Base-by-base conservation (phyloP, 2,329 filamentous ascomycete genomes). In the Phaeosphaeriaceae sp. region DNA sequence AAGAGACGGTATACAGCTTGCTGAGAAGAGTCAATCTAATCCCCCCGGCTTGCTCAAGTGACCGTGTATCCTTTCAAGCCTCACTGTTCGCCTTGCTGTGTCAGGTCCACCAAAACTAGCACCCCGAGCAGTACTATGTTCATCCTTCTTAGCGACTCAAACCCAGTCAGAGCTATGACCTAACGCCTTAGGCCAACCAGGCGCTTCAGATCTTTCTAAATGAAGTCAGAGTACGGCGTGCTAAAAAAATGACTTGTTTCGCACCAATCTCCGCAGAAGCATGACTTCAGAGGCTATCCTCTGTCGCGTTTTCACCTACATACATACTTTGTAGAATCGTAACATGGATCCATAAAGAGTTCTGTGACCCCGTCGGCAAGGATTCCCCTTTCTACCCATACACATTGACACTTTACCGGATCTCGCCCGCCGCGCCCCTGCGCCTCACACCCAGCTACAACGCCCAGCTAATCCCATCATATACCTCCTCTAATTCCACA, bases 381-480 rank as follows among this genome's bases (percentile, higher is more conserved):
- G 51, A 63, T 37, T 42, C 37, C 49, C 54, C 56, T 58, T 40
- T 62, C 20, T 23, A 13, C n/a, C 23, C 28, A 40, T 56, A 57
- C 52, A 60, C 53, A 64, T 57, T 34, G 30, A 36, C 20, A 30
- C 37, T 47, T 38, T 54, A 43, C 37, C 50, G 46, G 45, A 47
- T 48, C 40, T 46, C 56, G 50, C 59, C 51, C 47, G 48, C 53
- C 42, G 47, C 58, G 51, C 56, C 61, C 56, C 58, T 60, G 54
- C 56, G 46, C 52, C 39, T 48, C 56, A 52, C 48, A 42, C 50
- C 54, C 49, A 47, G 44, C 56, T 46, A 50, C 56, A 52, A 55
- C 59, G 47, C 55, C 57, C 54, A 55, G 50, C 54, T 57, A 64
- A 57, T 50, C 46, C 60, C 53, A 38, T 54, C 61, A 64, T 65